Percentiles rank a stretch among this genome's conserved stretches.
phyloP scores from a whole-genome alignment of 352 stramenopile genomes.

The Phytophthora cactorum region DNA sequence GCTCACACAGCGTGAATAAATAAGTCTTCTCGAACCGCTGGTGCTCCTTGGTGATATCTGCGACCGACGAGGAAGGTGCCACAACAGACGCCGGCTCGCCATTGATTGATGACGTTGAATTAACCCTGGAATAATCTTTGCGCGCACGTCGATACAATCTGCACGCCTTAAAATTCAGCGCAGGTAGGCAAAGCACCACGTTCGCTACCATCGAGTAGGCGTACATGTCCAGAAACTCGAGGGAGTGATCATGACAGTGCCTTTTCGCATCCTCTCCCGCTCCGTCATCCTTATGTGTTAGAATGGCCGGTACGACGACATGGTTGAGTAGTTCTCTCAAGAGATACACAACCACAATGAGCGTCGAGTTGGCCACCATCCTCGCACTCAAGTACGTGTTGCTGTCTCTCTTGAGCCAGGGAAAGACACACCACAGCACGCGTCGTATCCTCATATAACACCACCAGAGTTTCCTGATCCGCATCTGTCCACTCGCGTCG shows the following conservation, averaged over 20 bases:
- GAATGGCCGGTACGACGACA: slow-evolving; percentile 51
- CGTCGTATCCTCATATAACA: slow-evolving; percentile 57
- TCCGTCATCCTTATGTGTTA: slow-evolving; percentile 28
- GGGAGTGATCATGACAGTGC: slow-evolving; percentile 58
- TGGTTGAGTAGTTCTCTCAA: slow-evolving; percentile 57
- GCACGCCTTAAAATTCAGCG: slow-evolving; percentile 66
- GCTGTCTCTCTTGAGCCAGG: slow-evolving; percentile 70
- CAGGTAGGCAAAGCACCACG: slow-evolving; percentile 70
- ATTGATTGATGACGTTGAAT: slow-evolving; percentile 38
- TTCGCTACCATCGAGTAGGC: slow-evolving; percentile 67
- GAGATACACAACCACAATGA: slow-evolving; percentile 69
- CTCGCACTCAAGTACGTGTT: slow-evolving; percentile 79
- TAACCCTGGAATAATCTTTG: slow-evolving; percentile 26
- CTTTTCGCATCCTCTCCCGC: slow-evolving; percentile 23
- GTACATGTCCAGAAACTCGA: slow-evolving; percentile 72
- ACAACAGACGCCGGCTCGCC: slow-evolving; percentile 24
- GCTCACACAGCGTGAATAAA: slow-evolving; percentile 76
- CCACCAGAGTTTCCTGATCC: slow-evolving; percentile 62
- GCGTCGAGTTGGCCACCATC: slow-evolving; percentile 79
- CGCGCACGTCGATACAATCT: slow-evolving; percentile 51
- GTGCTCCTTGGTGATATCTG: slow-evolving; percentile 50
- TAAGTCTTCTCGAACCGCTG: slow-evolving; percentile 70
- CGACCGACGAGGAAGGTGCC: slow-evolving; percentile 33
- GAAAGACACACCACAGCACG: slow-evolving; percentile 54
- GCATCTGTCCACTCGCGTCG: slow-evolving; percentile 51